These are phyloP conservation scores for Chrysophaeum taylorii DNA, from an alignment of 352 stramenopile genomes.

Conservation along the genomic window DNA sequence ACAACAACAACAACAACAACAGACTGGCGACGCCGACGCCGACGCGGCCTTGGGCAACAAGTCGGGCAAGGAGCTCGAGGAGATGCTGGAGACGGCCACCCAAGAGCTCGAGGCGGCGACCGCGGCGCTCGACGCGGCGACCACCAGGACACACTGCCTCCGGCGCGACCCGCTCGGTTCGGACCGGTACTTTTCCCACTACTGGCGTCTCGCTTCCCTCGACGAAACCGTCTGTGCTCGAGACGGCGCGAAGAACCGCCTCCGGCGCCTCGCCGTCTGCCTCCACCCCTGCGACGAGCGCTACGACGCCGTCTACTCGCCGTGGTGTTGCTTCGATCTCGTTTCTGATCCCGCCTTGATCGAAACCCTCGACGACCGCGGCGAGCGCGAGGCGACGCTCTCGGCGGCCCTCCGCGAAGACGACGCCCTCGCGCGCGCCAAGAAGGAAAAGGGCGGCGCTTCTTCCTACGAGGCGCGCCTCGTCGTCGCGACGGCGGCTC, in stretches of 20 bases:
- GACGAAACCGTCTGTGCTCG: too few relatives aligned
- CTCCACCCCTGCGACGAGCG: background rate
- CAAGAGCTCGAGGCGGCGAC: background rate
- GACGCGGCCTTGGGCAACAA: too few relatives aligned
- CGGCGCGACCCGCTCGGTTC: background rate
- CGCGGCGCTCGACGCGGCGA: background rate
- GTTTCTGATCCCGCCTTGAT: too few relatives aligned
- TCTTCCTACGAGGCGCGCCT: background rate
- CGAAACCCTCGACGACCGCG: background rate
- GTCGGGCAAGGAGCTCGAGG: too few relatives aligned
- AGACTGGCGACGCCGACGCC: too few relatives aligned
- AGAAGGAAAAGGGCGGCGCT: background rate
- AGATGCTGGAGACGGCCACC: background rate
- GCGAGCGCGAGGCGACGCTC: background rate
- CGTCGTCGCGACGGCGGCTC: background rate
- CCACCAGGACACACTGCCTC: background rate
- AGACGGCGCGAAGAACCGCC: too few relatives aligned
- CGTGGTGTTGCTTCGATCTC: background rate
- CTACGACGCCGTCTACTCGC: too few relatives aligned
- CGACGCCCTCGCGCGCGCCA: background rate
- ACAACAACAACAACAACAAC: too few relatives aligned
- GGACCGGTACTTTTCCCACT: background rate
- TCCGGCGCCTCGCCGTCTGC: background rate
- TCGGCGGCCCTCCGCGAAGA: background rate
- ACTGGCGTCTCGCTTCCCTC: background rate